phyloP scores from a whole-genome alignment of 139 green algal species.

The Deuterostichococcus epilithicus region DNA sequence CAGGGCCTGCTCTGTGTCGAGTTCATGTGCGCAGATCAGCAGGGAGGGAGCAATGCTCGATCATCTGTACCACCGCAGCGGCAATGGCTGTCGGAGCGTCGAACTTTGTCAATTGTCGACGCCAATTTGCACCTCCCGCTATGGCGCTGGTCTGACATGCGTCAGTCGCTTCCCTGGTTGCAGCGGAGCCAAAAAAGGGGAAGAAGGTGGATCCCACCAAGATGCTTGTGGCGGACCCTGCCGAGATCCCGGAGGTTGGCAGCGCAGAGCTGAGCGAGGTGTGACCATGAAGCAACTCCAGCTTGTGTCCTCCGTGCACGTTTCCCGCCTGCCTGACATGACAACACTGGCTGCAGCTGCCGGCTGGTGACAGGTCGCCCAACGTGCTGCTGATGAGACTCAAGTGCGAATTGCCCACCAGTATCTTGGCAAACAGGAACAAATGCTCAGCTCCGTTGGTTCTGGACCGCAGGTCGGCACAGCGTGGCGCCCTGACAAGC shows the following conservation, averaged over 20 bases:
- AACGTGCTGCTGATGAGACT: too few species aligned
- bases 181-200: slow-evolving; percentile 18
- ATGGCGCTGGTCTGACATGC: background rate
- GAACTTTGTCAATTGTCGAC: background rate
- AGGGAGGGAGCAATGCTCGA: background rate
- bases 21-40: background rate
- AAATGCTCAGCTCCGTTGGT: background rate
- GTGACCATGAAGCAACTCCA: too few species aligned
- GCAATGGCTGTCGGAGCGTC: background rate
- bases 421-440: too few species aligned
- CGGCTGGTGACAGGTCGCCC: too few species aligned
- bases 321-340: too few species aligned
- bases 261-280: too few species aligned
- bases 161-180: background rate
- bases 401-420: too few species aligned
- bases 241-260: background rate
- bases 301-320: too few species aligned
- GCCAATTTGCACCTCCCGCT: too few species aligned
- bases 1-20: background rate
- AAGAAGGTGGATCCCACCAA: slow-evolving; percentile 15
- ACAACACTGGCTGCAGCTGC: too few species aligned
- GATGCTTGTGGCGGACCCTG: background rate
- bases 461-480: slow-evolving; percentile 12
- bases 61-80: background rate
- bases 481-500: slow-evolving; percentile 37